A percentile compares a stretch with the other conserved stretches of the same genome.
phyloP scores from a whole-genome alignment of 1,284 basidiomycete genomes.

The Sporisorium sorghi region DNA sequence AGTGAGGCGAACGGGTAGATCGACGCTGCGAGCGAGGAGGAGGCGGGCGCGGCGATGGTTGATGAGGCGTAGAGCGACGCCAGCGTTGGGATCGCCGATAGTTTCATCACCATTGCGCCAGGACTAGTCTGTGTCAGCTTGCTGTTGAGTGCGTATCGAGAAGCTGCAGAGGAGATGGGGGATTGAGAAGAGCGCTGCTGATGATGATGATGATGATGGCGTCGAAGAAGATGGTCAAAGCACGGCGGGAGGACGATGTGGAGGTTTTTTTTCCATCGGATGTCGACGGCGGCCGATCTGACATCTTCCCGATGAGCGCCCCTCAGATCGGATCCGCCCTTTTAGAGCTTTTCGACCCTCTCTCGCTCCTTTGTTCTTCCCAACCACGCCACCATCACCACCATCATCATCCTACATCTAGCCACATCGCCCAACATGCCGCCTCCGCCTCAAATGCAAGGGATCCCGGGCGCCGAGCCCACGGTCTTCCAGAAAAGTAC shows the following conservation, averaged over 20 bases:
- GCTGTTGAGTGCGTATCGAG: neutral
- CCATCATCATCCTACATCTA: neutral
- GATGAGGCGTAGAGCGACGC: conserved; percentile 26
- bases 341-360: neutral
- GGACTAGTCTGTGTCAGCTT: too few relatives aligned
- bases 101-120: conserved; percentile 23
- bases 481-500: conserved; percentile 55
- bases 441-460: conserved; percentile 49
- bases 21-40: conserved; percentile 9
- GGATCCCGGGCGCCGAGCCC: conserved; percentile 43
- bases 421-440: conserved; percentile 20
- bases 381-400: neutral
- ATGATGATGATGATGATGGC: neutral
- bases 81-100: conserved; percentile 27
- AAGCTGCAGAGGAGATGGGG: neutral
- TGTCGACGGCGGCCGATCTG: neutral
- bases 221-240: conserved; percentile 1
- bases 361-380: neutral
- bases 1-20: conserved; percentile 37
- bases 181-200: neutral
- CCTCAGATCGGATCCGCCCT: conserved; percentile 7
- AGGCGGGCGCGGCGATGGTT: conserved; percentile 7
- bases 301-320: neutral
- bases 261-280: conserved; percentile 5
- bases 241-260: conserved; percentile 5